A percentile compares a stretch with the other conserved stretches of the same genome.
Evolutionary conservation across 208 protist genomes (phyloP).

Genomic region (Wallacemonas rigidus): DNA sequence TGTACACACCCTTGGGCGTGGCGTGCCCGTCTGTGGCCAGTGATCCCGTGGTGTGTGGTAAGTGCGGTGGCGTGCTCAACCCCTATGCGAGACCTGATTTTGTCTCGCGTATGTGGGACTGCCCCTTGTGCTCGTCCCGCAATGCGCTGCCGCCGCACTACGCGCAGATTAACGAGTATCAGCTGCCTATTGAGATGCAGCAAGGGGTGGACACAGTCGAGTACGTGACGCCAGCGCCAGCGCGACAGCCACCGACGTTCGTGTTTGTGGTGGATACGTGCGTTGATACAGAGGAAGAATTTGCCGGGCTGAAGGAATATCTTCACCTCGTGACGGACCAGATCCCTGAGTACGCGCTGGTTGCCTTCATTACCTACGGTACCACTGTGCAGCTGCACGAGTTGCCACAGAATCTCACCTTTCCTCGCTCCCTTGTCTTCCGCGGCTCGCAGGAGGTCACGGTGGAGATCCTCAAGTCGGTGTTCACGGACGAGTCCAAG

Average conservation of each 20-base stretch:
- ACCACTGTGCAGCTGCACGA: constrained; percentile 94
- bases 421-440: constrained; percentile 84
- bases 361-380: constrained; percentile 98
- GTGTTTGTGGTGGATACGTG: constrained; percentile 98
- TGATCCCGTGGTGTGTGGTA: constrained; percentile 93
- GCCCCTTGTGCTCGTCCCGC: constrained; percentile 94
- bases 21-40: constrained; percentile 87
- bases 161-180: constrained; percentile 84
- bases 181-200: constrained; percentile 92
- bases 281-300: constrained; percentile 93
- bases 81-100: constrained; percentile 87
- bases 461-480: constrained; percentile 49
- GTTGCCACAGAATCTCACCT: constrained; percentile 52
- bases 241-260: constrained; percentile 67
- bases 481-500: constrained; percentile 35
- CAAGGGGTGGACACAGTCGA: constrained; percentile 95
- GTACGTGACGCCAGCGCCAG: constrained; percentile 76
- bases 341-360: constrained; percentile 92
- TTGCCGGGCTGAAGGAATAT: constrained; percentile 93
- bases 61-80: constrained; percentile 94
- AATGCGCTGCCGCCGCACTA: constrained; percentile 97
- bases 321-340: constrained; percentile 90
- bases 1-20: constrained; percentile 96
- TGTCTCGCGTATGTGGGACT: constrained; percentile 86
- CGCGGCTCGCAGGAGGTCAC: constrained; percentile 82